Evolutionary conservation across 495 filamentous ascomycete genomes (phyloP), one percentile per base, ranked within the genome.

Genomic region (Hypomontagnella submonticulosa): DNA sequence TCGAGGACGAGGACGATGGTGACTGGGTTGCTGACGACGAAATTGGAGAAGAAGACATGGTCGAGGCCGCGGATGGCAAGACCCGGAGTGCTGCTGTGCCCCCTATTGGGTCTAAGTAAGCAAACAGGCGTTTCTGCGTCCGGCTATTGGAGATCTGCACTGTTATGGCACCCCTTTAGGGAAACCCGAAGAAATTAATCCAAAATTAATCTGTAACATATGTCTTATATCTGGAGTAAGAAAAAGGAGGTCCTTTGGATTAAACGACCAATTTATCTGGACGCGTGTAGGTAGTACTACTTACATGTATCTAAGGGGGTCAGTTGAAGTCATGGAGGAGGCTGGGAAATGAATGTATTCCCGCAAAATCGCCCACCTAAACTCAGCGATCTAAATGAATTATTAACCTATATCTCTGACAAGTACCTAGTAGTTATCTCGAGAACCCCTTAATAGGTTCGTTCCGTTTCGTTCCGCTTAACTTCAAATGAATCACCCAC

Each of bases 1-100:
- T 80, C 6, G 80, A 80, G 15, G 79, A 82, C 11, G 82, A 80
- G 4, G 77, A 83, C 23, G 79, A 79, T 38, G 80, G 80, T 46
- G 72, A 74, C 37, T 73, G 69, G 70, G 67, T 72, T 47, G 80
- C 80, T 27, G 83, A 80, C 27, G 83, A 82, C 32, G 78, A 81
- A 0, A 41, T 67, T 41, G 61, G 44, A 13, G 59, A 66, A 43
- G 33, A 66, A 43, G 33, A 59, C 56, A 27, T 6, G 23, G 27
- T 56, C 23, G 47, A 56, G 40, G 42, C 34, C 52, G 56, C 57
- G 8, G 57, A 34, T 43, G 44, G 61, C 18, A 40, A 11, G 61
- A 38, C 53, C 67, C 47, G 18, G 58, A 37, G 13, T 34, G 47
- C 34, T 40, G 47, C 34, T 40, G 38, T 36, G 12, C 13, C 64